Evolutionary conservation across 768 basidiomycete genomes (phyloP).

Genomic region (Lyophyllum decastes): DNA sequence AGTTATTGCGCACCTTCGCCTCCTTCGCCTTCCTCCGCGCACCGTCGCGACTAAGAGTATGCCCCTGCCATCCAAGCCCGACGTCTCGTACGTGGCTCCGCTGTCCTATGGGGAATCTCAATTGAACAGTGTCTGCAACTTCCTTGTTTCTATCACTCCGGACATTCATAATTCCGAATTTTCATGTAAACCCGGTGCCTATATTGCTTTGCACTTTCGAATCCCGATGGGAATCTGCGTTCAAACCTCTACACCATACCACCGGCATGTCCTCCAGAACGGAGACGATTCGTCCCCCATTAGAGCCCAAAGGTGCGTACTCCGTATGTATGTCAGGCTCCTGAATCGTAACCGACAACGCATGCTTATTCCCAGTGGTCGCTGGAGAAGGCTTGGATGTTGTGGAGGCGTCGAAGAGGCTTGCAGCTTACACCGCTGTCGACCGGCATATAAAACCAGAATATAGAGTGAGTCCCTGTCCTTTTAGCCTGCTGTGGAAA

Average conservation of each 20-base stretch:
- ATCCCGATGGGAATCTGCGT: neutral
- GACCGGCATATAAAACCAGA: constrained; percentile 83
- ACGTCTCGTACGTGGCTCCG: constrained; percentile 19
- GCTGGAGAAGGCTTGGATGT: constrained; percentile 28
- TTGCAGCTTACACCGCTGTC: constrained; percentile 94
- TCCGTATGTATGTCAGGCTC: neutral
- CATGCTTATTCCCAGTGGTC: neutral
- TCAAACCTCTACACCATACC: neutral
- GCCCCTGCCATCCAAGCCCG: constrained; percentile 31
- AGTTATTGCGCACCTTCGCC: neutral
- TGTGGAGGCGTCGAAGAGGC: constrained; percentile 82
- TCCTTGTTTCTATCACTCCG: neutral
- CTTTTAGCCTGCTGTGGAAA: neutral
- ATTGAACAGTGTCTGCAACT: neutral
- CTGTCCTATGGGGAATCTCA: neutral
- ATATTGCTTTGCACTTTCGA: neutral
- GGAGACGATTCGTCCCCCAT: neutral
- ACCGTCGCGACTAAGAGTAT: neutral
- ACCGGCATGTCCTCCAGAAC: neutral
- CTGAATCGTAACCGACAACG: neutral
- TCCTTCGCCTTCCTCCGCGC: neutral
- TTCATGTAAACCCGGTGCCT: neutral
- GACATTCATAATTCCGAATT: neutral
- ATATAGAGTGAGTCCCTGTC: constrained; percentile 62
- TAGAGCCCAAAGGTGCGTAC: neutral